These are phyloP conservation scores for Diplogelasinospora grovesii DNA, from an alignment of 495 filamentous ascomycete genomes.

Conservation along the genomic window DNA sequence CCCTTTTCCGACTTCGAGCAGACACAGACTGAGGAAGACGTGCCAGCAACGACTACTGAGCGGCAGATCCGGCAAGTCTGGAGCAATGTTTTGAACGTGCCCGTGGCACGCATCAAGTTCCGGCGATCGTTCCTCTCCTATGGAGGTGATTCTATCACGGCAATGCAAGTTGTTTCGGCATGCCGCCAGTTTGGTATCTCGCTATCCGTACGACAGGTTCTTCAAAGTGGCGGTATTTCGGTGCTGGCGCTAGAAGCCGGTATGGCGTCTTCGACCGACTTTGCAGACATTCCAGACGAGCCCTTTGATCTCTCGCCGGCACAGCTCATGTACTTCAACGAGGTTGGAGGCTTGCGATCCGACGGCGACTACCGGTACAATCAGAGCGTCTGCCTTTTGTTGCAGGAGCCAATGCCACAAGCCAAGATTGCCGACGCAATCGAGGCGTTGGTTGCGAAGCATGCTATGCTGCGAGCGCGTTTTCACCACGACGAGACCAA, in stretches of 20 bases:
- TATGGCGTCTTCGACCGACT: no score
- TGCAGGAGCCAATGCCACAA: no score
- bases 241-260: no score
- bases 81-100: slow-evolving; percentile 19
- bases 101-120: slow-evolving; percentile 28
- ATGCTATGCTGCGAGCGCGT: slow-evolving; percentile 59
- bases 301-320: slow-evolving; percentile 47
- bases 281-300: not conserved
- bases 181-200: slow-evolving; percentile 15
- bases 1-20: no score
- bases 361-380: slow-evolving; percentile 53
- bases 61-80: slow-evolving; percentile 18
- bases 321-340: slow-evolving; percentile 52
- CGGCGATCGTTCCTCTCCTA: slow-evolving; percentile 48
- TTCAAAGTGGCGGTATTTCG: no score
- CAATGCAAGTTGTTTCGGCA: slow-evolving; percentile 46
- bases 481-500: slow-evolving; percentile 25
- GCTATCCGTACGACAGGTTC: slow-evolving; percentile 30
- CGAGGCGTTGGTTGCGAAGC: slow-evolving; percentile 43
- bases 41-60: slow-evolving; percentile 11
- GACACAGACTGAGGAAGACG: not conserved
- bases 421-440: no score
- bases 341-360: slow-evolving; percentile 36
- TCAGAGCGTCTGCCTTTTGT: slow-evolving; percentile 55
- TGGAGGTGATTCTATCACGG: slow-evolving; percentile 61